phyloP scores from a whole-genome alignment of 768 basidiomycete species.

The Termitomyces sp. region DNA sequence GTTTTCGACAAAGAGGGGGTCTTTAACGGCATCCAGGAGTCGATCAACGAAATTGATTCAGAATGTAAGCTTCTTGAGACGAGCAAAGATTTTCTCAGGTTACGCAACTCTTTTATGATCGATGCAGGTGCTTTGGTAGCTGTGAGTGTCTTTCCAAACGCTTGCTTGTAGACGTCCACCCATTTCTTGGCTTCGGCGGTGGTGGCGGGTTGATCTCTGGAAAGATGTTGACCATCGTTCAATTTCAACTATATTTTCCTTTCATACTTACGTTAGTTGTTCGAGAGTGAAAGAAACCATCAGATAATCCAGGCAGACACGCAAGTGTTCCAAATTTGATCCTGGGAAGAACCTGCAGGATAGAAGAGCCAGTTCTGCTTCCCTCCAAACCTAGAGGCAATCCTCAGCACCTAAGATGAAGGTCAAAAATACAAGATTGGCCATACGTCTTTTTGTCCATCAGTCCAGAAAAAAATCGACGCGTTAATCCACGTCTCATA shows the following conservation, averaged over 20 bases:
- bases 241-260: neutral
- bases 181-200: constrained; percentile 2
- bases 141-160: constrained; percentile 1
- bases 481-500: constrained; percentile 8
- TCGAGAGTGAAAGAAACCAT: constrained; percentile 7
- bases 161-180: constrained; percentile 5
- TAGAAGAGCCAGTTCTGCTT: neutral
- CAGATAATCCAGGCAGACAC: constrained; percentile 6
- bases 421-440: neutral
- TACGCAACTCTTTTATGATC: constrained; percentile 3
- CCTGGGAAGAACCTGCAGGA: constrained; percentile 2
- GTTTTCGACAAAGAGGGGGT: neutral
- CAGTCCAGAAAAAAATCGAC: neutral
- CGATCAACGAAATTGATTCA: neutral
- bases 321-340: neutral
- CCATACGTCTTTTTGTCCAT: constrained; percentile 6
- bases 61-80: neutral
- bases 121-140: constrained; percentile 1
- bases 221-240: neutral
- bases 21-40: neutral
- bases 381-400: neutral
- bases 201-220: constrained; percentile 7
- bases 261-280: constrained; percentile 7
- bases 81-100: neutral
- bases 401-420: neutral